Percentiles rank a stretch among this genome's conserved stretches.
Conservation (phyloP, 2,329 filamentous ascomycete species). For the Colletotrichum euphorbiae region DNA sequence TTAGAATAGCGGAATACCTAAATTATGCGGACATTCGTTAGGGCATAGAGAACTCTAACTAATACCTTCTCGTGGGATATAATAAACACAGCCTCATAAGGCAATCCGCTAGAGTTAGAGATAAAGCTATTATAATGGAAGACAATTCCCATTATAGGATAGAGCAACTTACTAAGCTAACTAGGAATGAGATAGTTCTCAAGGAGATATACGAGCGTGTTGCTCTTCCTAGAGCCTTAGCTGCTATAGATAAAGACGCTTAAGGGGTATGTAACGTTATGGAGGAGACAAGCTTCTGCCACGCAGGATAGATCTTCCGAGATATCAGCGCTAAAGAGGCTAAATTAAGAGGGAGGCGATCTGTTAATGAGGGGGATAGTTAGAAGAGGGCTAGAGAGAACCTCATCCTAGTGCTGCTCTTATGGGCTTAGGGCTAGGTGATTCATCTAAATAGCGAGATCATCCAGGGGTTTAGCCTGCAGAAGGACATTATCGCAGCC, state of each 20-base stretch:
- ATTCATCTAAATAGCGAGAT: conserved; percentile 1
- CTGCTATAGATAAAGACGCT: conserved; percentile 74
- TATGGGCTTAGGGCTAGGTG: background rate
- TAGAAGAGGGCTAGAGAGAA: conserved; percentile 31
- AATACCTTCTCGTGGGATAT: conserved; percentile 55
- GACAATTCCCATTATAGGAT: conserved; percentile 69
- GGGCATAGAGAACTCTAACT: conserved; percentile 66
- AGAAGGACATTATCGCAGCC: background rate
- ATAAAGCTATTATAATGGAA: conserved; percentile 74
- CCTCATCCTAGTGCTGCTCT: conserved; percentile 18
- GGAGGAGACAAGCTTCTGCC: conserved; percentile 49
- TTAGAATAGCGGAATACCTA: background rate
- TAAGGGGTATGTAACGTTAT: conserved; percentile 63
- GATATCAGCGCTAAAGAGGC: conserved; percentile 43
- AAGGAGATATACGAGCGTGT: conserved; percentile 66
- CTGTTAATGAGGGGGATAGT: conserved; percentile 1
- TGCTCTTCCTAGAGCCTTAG: conserved; percentile 73
- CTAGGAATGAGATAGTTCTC: conserved; percentile 68
- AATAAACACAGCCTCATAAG: conserved; percentile 71
- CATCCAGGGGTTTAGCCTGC: background rate
- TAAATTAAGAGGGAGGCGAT: conserved; percentile 13
- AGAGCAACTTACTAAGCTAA: conserved; percentile 57
- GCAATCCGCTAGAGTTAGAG: conserved; percentile 58
- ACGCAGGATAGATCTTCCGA: conserved; percentile 15
- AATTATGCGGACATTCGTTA: conserved; percentile 61